These are phyloP conservation scores for Phaffia rhodozyma DNA, from an alignment of 1,284 basidiomycete genomes.

Conservation along the genomic window DNA sequence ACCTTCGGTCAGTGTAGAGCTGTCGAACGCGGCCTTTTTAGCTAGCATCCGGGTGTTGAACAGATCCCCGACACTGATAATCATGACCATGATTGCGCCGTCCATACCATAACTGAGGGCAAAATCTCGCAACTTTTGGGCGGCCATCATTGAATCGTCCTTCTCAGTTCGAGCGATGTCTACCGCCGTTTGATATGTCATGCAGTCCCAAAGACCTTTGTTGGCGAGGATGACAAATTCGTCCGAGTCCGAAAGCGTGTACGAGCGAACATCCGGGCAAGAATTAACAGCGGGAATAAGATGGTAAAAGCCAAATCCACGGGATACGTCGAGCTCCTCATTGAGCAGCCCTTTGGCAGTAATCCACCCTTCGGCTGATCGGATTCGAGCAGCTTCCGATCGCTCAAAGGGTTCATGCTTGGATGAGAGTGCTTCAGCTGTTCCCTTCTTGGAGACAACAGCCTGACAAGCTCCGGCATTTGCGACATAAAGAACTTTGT, in stretches of 20 bases:
- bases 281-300: conserved; percentile 85
- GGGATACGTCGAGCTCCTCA: conserved; percentile 72
- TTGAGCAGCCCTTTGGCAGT: conserved; percentile 88
- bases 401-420: conserved; percentile 87
- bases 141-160: conserved; percentile 88
- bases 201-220: conserved; percentile 82
- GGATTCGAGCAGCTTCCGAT: conserved; percentile 71
- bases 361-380: conserved; percentile 89
- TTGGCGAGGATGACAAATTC: conserved; percentile 97
- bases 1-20: conserved; percentile 44
- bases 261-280: conserved; percentile 60
- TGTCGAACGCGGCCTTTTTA: conserved; percentile 33
- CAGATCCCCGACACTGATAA: conserved; percentile 70
- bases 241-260: conserved; percentile 69
- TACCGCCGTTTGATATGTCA: conserved; percentile 91
- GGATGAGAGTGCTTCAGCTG: conserved; percentile 60
- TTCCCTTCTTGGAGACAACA: conserved; percentile 70
- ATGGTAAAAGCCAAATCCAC: conserved; percentile 89
- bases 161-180: conserved; percentile 83
- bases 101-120: conserved; percentile 94
- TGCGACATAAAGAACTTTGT: conserved; percentile 73
- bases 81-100: conserved; percentile 96
- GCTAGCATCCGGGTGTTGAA: conserved; percentile 40
- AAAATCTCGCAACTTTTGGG: conserved; percentile 92
- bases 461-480: conserved; percentile 85